A percentile compares a stretch with the other conserved stretches of the same genome.
phyloP scores from a whole-genome alignment of 2,329 filamentous ascomycete genomes.

The Cladosporium sp. region DNA sequence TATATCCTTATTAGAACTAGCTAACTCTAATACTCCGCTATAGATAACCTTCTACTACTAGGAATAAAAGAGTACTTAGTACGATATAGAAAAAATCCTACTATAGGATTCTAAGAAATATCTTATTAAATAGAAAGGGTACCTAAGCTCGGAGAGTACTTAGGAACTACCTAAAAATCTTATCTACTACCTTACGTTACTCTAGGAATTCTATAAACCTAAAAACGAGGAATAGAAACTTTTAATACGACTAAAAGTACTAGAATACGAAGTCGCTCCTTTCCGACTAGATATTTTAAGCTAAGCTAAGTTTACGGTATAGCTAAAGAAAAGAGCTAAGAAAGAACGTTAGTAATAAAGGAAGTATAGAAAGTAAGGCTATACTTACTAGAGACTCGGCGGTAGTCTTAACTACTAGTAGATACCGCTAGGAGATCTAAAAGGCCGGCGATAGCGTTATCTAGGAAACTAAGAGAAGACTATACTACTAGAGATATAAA shows the following conservation, averaged over 20 bases:
- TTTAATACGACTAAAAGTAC: background rate
- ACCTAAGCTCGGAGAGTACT: background rate
- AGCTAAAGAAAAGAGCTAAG: background rate
- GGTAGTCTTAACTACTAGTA: background rate
- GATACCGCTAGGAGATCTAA: background rate
- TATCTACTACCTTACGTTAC: background rate
- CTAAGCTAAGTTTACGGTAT: background rate
- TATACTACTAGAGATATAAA: background rate
- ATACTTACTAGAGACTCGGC: background rate
- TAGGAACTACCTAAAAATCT: background rate
- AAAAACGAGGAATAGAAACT: background rate
- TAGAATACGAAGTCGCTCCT: background rate
- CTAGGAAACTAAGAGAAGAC: background rate
- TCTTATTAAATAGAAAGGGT: background rate
- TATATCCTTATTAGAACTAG: constrained; percentile 13
- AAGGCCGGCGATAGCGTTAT: background rate
- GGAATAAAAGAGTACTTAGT: background rate
- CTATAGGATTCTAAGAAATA: background rate
- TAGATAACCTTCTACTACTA: constrained; percentile 1
- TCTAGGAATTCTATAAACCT: background rate
- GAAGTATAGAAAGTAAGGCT: background rate
- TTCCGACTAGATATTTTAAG: background rate
- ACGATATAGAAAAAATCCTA: background rate
- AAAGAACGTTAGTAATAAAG: background rate
- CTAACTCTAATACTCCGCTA: background rate